Percentiles rank a stretch among this genome's conserved stretches.
Evolutionary conservation across 2,329 filamentous ascomycete species (phyloP).

Genomic region (Colletotrichum sp.): DNA sequence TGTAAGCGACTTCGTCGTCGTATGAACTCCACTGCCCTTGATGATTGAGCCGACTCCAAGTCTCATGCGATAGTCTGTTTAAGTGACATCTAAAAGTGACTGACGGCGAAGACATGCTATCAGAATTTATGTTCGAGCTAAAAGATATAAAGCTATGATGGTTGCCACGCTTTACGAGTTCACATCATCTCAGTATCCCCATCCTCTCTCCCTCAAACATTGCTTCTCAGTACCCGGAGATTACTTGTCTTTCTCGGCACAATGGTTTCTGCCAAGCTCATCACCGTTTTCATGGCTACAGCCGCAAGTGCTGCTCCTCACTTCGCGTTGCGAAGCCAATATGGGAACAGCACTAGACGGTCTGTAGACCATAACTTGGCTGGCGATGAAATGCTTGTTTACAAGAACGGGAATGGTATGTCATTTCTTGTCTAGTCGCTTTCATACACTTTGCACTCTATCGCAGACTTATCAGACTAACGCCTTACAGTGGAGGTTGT

Average conservation of each 20-base stretch:
- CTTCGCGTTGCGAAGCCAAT: neutral
- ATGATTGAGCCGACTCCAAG: neutral
- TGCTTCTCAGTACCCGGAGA: neutral
- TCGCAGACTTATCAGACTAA: neutral
- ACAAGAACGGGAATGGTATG: neutral
- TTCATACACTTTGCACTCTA: fast-evolving
- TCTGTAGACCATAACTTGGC: neutral
- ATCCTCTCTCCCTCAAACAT: neutral
- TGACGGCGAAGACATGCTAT: neutral
- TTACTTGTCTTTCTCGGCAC: neutral
- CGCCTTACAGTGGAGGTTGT: neutral
- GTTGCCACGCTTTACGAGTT: neutral
- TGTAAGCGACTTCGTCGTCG: neutral
- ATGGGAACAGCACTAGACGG: neutral
- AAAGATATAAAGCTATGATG: neutral
- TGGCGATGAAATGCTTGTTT: neutral
- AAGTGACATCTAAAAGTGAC: fast-evolving
- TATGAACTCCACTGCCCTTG: neutral
- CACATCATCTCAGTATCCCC: neutral
- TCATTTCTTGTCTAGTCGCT: neutral
- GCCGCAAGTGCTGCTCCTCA: slow-evolving; percentile 3
- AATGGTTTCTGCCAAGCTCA: neutral
- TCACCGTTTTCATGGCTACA: neutral
- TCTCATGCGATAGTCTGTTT: neutral
- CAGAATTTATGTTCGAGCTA: too few species aligned